phyloP scores from a whole-genome alignment of 768 basidiomycete species.

The Hericium coralloides region DNA sequence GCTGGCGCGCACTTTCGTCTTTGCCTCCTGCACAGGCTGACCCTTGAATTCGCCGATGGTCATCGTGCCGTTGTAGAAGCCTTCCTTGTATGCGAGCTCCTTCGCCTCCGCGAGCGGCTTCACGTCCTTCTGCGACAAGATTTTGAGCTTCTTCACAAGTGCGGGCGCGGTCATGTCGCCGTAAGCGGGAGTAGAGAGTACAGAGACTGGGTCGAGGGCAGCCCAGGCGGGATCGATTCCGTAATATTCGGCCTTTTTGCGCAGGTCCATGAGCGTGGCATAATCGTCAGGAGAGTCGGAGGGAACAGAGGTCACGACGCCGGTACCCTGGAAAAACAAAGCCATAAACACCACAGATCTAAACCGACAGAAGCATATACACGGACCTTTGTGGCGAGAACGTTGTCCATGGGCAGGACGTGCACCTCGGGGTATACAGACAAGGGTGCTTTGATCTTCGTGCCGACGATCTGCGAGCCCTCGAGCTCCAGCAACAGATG shows the following conservation, averaged over 20 bases:
- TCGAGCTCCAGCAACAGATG: conserved; percentile 69
- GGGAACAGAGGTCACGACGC: conserved; percentile 95
- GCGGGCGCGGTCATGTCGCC: conserved; percentile 84
- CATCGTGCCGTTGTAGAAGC: conserved; percentile 95
- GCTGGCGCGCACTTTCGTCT: conserved; percentile 74
- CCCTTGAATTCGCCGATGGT: conserved; percentile 87
- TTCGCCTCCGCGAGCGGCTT: conserved; percentile 95
- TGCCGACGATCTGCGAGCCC: conserved; percentile 76
- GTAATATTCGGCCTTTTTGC: conserved; percentile 96
- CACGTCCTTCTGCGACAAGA: conserved; percentile 89
- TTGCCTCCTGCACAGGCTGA: conserved; percentile 81
- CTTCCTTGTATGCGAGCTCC: conserved; percentile 97
- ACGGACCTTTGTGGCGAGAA: conserved; percentile 82
- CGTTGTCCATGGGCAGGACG: conserved; percentile 98
- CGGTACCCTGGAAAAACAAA: conserved; percentile 60
- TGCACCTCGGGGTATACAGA: conserved; percentile 79
- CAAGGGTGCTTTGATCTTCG: conserved; percentile 84
- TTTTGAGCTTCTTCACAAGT: conserved; percentile 82
- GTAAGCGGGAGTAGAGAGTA: conserved; percentile 84
- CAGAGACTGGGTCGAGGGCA: conserved; percentile 75
- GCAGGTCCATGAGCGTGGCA: conserved; percentile 79
- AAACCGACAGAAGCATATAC: not conserved
- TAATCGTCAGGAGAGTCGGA: conserved; percentile 99
- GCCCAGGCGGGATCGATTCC: conserved; percentile 89
- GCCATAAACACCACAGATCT: conserved; percentile 1